A percentile compares a stretch with the other conserved stretches of the same genome.
Evolutionary conservation across 805 yeast species (phyloP).

Genomic region (Diddensiella caesifluorescens): DNA sequence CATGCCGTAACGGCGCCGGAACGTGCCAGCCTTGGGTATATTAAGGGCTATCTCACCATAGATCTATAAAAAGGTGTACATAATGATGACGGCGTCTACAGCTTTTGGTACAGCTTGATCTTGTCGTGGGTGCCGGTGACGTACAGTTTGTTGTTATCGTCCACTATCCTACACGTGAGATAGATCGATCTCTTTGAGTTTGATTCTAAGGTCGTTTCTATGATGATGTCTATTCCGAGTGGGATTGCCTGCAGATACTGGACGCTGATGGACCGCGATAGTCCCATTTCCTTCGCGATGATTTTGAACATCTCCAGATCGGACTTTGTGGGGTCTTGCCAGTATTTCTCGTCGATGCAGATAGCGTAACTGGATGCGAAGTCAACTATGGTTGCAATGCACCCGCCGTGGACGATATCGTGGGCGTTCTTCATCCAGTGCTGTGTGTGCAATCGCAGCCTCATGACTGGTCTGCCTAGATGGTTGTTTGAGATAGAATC

Average conservation of each 20-base stretch:
- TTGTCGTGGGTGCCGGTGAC: constrained; percentile 31
- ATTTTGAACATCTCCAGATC: constrained; percentile 16
- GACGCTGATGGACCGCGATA: constrained; percentile 26
- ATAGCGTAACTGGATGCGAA: constrained; percentile 23
- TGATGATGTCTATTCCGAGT: constrained; percentile 17
- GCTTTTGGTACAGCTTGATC: constrained; percentile 20
- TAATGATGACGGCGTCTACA: constrained; percentile 2
- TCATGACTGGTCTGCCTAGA: constrained; percentile 17
- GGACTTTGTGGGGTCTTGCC: constrained; percentile 16
- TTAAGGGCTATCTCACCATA: background rate
- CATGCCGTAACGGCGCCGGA: no score
- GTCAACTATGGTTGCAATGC: constrained; percentile 29
- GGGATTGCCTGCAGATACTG: constrained; percentile 31
- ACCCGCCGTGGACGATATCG: constrained; percentile 33
- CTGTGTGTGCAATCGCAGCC: constrained; percentile 21
- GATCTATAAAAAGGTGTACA: background rate
- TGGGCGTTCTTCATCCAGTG: constrained; percentile 21
- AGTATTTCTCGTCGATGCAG: constrained; percentile 25
- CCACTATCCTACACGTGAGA: constrained; percentile 19
- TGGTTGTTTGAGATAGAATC: constrained; percentile 5
- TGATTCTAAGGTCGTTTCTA: constrained; percentile 24
- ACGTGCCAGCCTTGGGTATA: no score
- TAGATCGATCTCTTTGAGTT: constrained; percentile 27
- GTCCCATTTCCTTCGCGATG: constrained; percentile 21
- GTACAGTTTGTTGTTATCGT: constrained; percentile 19